phyloP scores from a whole-genome alignment of 495 filamentous ascomycete species.

The Neurospora cerealis region DNA sequence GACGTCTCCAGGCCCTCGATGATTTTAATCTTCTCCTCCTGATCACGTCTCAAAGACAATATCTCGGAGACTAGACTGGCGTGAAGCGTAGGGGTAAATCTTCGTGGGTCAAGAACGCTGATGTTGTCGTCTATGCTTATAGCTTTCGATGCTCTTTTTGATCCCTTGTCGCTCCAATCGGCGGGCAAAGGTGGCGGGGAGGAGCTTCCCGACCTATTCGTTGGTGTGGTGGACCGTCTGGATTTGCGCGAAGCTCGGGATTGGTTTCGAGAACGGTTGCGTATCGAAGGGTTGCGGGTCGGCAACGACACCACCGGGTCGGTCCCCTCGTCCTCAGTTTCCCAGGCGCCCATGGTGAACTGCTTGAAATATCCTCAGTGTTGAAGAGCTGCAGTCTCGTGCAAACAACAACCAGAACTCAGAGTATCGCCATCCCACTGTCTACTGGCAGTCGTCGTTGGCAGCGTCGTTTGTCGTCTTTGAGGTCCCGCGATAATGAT shows the following conservation, averaged over 20 bases:
- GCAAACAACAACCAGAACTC: not conserved
- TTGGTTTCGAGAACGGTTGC: slow-evolving; percentile 50
- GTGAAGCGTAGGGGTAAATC: slow-evolving; percentile 92
- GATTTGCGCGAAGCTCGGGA: slow-evolving; percentile 43
- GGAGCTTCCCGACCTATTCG: slow-evolving; percentile 42
- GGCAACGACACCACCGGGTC: slow-evolving; percentile 46
- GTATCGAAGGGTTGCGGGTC: slow-evolving; percentile 49
- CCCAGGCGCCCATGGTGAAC: slow-evolving; percentile 37
- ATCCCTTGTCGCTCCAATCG: slow-evolving; percentile 37
- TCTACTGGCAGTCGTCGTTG: not conserved
- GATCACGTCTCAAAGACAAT: slow-evolving; percentile 70
- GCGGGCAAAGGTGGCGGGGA: slow-evolving; percentile 53
- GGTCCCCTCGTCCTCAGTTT: slow-evolving; percentile 46
- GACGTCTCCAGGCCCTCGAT: slow-evolving; percentile 76
- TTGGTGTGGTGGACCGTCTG: slow-evolving; percentile 48
- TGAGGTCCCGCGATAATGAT: not conserved
- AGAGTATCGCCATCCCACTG: slow-evolving; percentile 11
- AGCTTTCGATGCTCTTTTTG: slow-evolving; percentile 46
- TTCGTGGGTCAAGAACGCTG: slow-evolving; percentile 73
- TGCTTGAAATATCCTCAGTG: not conserved
- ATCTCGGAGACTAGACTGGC: slow-evolving; percentile 94
- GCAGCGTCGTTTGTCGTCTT: not conserved
- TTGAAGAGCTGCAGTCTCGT: slow-evolving; percentile 6
- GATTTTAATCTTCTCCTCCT: slow-evolving; percentile 74
- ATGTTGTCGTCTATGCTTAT: slow-evolving; percentile 58